Conservation (phyloP, 2,329 filamentous ascomycete species). For the Ophiostoma himal-ulmi region DNA sequence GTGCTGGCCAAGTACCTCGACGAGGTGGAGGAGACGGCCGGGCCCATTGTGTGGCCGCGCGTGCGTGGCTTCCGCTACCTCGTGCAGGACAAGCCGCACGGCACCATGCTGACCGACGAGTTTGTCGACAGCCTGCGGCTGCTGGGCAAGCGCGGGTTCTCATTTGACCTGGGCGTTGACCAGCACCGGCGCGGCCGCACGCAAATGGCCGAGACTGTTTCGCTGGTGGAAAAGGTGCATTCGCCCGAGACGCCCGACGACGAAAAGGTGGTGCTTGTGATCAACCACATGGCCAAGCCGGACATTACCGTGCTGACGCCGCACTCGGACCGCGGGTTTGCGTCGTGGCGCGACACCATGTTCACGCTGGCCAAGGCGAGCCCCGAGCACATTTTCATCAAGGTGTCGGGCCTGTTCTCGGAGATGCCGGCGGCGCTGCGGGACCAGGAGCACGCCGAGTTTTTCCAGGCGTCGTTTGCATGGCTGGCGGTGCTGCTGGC, state of each 20-base stretch:
- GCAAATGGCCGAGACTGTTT: conserved; percentile 65
- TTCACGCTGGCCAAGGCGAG: conserved; percentile 58
- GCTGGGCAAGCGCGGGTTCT: conserved; percentile 56
- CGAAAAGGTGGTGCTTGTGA: conserved; percentile 59
- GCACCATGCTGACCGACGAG: conserved; percentile 55
- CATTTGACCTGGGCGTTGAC: conserved; percentile 83
- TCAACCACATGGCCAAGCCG: conserved; percentile 89
- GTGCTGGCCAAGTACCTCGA: conserved; percentile 61
- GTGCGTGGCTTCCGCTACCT: conserved; percentile 79
- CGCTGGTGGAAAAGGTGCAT: conserved; percentile 64
- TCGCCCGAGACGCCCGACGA: conserved; percentile 47
- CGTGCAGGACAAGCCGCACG: conserved; percentile 67
- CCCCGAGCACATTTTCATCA: conserved; percentile 64
- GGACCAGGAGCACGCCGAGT: conserved; percentile 44
- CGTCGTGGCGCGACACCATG: conserved; percentile 64
- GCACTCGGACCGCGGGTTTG: conserved; percentile 51
- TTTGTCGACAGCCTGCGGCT: conserved; percentile 63
- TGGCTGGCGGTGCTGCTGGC: conserved; percentile 69
- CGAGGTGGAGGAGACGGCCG: conserved; percentile 55
- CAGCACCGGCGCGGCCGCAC: conserved; percentile 67
- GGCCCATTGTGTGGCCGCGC: conserved; percentile 57
- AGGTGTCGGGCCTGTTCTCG: conserved; percentile 80
- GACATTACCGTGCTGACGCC: conserved; percentile 61
- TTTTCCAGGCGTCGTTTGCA: conserved; percentile 59
- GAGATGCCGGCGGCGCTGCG: conserved; percentile 61